Conservation (phyloP, 495 filamentous ascomycete genomes). For the Aspergillus cristatus region DNA sequence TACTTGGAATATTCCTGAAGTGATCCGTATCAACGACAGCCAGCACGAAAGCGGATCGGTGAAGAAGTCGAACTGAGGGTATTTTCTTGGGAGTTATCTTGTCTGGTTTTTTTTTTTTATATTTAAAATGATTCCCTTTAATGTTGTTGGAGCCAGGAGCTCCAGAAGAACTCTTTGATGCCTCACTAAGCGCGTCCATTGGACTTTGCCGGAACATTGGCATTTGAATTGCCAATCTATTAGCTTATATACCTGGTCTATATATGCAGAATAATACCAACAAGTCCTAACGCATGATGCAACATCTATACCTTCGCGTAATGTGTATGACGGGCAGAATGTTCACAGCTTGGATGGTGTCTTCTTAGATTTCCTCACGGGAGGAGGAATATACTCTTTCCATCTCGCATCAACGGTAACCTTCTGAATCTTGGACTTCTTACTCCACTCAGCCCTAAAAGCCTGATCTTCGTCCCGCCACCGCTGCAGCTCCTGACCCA, state of each 20-base stretch:
- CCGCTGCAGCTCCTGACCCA: conserved; percentile 49
- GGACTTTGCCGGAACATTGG: too few species aligned
- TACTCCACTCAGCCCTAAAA: conserved; percentile 46
- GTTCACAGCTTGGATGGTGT: conserved; percentile 7
- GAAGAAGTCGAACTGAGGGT: conserved; percentile 38
- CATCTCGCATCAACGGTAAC: conserved; percentile 49
- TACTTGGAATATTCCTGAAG: conserved; percentile 55
- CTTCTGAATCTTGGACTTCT: conserved; percentile 44
- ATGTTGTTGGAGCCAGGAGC: background rate
- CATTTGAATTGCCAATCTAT: too few species aligned
- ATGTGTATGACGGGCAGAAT: too few species aligned
- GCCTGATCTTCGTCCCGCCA: conserved; percentile 56
- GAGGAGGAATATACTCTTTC: conserved; percentile 38
- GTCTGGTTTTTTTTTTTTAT: background rate
- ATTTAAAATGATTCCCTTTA: background rate
- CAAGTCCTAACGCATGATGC: background rate
- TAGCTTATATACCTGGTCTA: background rate
- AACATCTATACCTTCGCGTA: background rate
- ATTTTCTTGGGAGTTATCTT: background rate
- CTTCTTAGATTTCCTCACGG: conserved; percentile 30
- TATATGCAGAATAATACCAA: conserved; percentile 5
- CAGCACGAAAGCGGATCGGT: conserved; percentile 20
- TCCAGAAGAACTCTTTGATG: background rate
- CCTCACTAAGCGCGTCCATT: too few species aligned
- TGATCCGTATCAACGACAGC: conserved; percentile 33